Percentiles rank a stretch among this genome's conserved stretches.
phyloP scores from a whole-genome alignment of 441 rosid genomes.

The Erysimum cheiri region DNA sequence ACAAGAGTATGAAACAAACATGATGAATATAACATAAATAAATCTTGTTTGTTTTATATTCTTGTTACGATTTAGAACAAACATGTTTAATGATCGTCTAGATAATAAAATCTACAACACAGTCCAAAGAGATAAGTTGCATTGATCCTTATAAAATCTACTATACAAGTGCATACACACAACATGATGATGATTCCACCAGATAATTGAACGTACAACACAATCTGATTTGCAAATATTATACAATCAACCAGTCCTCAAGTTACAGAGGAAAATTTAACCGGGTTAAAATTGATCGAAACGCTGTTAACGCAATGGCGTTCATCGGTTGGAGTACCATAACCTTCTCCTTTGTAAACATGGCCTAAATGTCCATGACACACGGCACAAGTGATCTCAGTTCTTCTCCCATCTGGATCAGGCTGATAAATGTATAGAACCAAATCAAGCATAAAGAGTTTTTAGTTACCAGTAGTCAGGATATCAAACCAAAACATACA shows the following conservation, averaged over 20 bases:
- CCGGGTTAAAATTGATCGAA: background rate
- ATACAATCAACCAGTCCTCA: background rate
- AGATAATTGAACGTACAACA: no score
- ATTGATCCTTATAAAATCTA: background rate
- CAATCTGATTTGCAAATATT: background rate
- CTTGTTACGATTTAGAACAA: no score
- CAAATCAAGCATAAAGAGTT: background rate
- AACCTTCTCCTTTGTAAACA: background rate
- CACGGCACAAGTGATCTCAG: background rate
- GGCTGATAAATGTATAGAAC: background rate
- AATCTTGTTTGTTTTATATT: no score
- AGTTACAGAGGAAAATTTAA: background rate
- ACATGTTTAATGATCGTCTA: no score
- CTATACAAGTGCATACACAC: background rate
- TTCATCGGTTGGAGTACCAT: background rate
- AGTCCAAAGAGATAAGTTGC: background rate
- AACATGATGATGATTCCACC: background rate
- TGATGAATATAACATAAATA: no score
- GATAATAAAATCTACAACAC: no score
- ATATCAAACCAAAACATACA: background rate
- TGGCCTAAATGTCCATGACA: constrained; percentile 1
- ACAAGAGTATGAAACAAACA: no score
- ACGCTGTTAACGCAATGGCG: background rate
- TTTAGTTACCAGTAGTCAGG: background rate
- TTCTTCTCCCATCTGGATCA: background rate